These are phyloP conservation scores for Sistotremastrum niveocremeum DNA, from an alignment of 768 basidiomycete species.

Conservation along the genomic window DNA sequence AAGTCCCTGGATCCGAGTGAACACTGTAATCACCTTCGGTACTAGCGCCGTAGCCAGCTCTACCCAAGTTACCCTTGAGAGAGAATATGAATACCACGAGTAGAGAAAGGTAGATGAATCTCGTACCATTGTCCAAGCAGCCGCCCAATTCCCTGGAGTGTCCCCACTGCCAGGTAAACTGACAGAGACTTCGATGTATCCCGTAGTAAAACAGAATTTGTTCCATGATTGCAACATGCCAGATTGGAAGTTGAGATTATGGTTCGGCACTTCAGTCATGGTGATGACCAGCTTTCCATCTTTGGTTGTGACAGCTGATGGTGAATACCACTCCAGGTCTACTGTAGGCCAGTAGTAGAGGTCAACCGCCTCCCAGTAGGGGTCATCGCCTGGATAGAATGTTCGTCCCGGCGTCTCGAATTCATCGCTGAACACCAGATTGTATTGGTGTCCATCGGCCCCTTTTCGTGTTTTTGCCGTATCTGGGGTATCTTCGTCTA, in stretches of 20 bases:
- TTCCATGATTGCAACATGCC: conserved; percentile 83
- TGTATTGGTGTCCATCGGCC: conserved; percentile 62
- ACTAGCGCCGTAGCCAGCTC: conserved; percentile 82
- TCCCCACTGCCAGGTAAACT: conserved; percentile 54
- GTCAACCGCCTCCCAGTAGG: conserved; percentile 77
- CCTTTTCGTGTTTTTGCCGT: conserved; percentile 44
- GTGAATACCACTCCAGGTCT: conserved; percentile 79
- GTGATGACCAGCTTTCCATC: conserved; percentile 75
- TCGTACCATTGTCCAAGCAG: conserved; percentile 27
- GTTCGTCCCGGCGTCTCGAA: conserved; percentile 62
- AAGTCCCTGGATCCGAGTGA: conserved; percentile 18
- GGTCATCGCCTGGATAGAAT: conserved; percentile 73
- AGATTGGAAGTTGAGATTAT: conserved; percentile 67
- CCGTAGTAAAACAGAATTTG: conserved; percentile 88
- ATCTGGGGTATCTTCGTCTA: conserved; percentile 67
- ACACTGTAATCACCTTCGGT: conserved; percentile 59
- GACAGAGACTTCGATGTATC: conserved; percentile 74
- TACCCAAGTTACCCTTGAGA: conserved; percentile 56
- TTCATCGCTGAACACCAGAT: conserved; percentile 82
- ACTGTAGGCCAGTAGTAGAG: conserved; percentile 79
- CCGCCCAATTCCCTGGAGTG: conserved; percentile 79
- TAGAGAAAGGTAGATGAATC: neutral
- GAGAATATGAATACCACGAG: conserved; percentile 2
- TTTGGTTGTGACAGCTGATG: conserved; percentile 58
- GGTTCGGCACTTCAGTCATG: conserved; percentile 49